These are phyloP conservation scores for Linanthus parryae DNA, from an alignment of 148 eudicot species.

Conservation along the genomic window DNA sequence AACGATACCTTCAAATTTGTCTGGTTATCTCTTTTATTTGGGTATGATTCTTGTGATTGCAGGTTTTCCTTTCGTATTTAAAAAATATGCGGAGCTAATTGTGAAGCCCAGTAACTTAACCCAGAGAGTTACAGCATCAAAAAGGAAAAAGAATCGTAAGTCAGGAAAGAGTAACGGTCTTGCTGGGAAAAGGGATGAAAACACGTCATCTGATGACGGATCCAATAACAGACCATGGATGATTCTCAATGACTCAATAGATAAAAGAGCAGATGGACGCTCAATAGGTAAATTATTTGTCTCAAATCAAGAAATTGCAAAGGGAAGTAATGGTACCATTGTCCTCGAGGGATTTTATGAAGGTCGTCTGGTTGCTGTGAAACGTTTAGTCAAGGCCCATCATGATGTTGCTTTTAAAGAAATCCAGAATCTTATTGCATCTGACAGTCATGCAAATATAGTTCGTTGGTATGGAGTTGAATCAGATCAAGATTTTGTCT, in stretches of 20 bases:
- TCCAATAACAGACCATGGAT: conserved; percentile 21
- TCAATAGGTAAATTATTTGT: conserved; percentile 62
- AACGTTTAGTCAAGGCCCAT: conserved; percentile 89
- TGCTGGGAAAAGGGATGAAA: conserved; percentile 15
- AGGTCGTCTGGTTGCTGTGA: conserved; percentile 88
- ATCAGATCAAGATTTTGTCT: conserved; percentile 77
- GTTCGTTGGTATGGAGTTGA: conserved; percentile 91
- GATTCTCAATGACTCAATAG: conserved; percentile 34
- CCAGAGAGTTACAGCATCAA: conserved; percentile 30
- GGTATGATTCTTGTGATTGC: conserved; percentile 17
- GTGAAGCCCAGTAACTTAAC: conserved; percentile 26
- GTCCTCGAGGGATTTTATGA: conserved; percentile 85
- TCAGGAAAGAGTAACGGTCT: conserved; percentile 31
- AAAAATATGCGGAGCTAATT: conserved; percentile 16
- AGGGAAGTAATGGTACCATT: conserved; percentile 95
- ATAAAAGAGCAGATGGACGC: conserved; percentile 38
- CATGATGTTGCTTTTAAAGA: conserved; percentile 86
- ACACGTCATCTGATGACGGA: conserved; percentile 18
- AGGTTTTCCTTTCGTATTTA: conserved; percentile 8
- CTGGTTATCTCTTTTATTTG: conserved; percentile 24
- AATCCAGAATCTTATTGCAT: conserved; percentile 85
- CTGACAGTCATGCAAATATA: conserved; percentile 86
- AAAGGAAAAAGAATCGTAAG: conserved; percentile 56
- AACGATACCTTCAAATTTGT: conserved; percentile 19
- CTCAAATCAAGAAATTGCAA: conserved; percentile 68